A percentile compares a stretch with the other conserved stretches of the same genome.
Conservation (phyloP, 805 yeast species). For the Saturnispora dispora region DNA sequence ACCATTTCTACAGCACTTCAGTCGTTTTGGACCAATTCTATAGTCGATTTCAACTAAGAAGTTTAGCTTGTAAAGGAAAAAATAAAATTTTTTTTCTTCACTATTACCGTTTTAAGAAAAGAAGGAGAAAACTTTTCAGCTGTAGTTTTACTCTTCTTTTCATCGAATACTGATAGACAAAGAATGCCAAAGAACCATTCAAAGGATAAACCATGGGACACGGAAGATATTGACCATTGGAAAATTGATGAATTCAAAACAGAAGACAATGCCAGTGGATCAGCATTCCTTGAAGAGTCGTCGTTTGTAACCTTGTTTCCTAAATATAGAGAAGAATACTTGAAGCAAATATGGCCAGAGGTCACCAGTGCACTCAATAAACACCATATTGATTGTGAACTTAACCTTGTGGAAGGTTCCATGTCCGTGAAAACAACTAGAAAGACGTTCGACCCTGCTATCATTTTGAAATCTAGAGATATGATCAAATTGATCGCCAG, state of each 20-base stretch:
- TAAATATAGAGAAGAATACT: constrained; percentile 86
- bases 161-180: not conserved
- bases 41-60: not conserved
- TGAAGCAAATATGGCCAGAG: constrained; percentile 88
- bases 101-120: not conserved
- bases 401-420: constrained; percentile 91
- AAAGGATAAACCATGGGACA: constrained; percentile 97
- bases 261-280: constrained; percentile 80
- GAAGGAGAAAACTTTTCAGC: not conserved
- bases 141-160: not conserved
- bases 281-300: constrained; percentile 90
- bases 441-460: constrained; percentile 92
- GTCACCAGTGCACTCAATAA: constrained; percentile 72
- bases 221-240: constrained; percentile 93
- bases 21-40: not conserved
- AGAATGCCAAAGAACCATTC: constrained; percentile 87
- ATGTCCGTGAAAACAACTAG: constrained; percentile 96
- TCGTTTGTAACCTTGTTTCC: constrained; percentile 94
- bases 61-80: not conserved
- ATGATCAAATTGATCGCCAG: constrained; percentile 87
- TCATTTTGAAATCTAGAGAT: constrained; percentile 89
- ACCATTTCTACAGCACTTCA: not conserved
- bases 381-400: constrained; percentile 69
- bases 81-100: not conserved
- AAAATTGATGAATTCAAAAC: constrained; percentile 76